A percentile compares a stretch with the other conserved stretches of the same genome.
phyloP scores from a whole-genome alignment of 345 rosid genomes.

The Ceriops tagal region DNA sequence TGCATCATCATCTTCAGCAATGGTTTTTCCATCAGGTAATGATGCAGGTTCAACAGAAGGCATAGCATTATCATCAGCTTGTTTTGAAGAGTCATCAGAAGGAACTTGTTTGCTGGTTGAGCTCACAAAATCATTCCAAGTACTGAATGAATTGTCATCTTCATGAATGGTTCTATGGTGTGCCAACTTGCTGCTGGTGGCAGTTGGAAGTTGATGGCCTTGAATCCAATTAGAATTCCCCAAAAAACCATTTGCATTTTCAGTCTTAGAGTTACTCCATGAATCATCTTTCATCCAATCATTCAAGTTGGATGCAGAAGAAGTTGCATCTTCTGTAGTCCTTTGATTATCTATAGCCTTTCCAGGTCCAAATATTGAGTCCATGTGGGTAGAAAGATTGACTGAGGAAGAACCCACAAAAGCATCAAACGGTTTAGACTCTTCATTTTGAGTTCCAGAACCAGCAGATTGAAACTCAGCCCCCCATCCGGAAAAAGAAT shows the following conservation, averaged over 20 bases:
- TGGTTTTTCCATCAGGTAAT: slow-evolving; percentile 19
- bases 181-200: slow-evolving; percentile 18
- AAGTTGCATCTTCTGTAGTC: slow-evolving; percentile 28
- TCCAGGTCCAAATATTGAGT: slow-evolving; percentile 53
- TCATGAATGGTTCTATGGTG: slow-evolving; percentile 29
- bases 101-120: slow-evolving; percentile 34
- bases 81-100: slow-evolving; percentile 22
- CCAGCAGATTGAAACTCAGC: slow-evolving; percentile 46
- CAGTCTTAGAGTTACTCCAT: slow-evolving; percentile 29
- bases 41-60: slow-evolving; percentile 2
- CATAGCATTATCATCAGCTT: slow-evolving; percentile 18
- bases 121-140: slow-evolving; percentile 63
- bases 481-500: slow-evolving; percentile 48
- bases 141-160: slow-evolving; percentile 52
- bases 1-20: slow-evolving; percentile 41
- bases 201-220: slow-evolving; percentile 37
- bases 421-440: slow-evolving; percentile 33
- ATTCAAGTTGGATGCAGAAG: slow-evolving; percentile 33
- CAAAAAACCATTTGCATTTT: slow-evolving; percentile 31
- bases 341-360: slow-evolving; percentile 28
- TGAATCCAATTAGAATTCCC: slow-evolving; percentile 41
- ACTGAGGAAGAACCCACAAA: slow-evolving; percentile 40
- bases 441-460: slow-evolving; percentile 28
- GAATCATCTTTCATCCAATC: slow-evolving; percentile 51
- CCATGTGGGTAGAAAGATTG: slow-evolving; percentile 59